Evolutionary conservation across 371 early-diverging fungal species (phyloP).

Genomic region (Blastocladiella emersonii): DNA sequence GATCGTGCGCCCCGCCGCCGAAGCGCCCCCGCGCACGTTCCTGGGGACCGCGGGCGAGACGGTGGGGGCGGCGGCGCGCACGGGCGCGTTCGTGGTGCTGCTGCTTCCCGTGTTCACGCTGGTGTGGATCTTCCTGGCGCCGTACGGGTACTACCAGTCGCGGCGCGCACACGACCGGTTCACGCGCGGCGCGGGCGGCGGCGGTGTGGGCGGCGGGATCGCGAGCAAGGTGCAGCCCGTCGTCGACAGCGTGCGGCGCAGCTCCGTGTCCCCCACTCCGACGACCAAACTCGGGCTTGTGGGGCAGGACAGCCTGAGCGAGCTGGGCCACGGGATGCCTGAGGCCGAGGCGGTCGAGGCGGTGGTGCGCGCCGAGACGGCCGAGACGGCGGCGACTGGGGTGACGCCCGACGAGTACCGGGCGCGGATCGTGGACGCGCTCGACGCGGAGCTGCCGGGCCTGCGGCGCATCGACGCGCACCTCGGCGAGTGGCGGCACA

Average conservation of each 20-base stretch:
- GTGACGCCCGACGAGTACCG: background rate
- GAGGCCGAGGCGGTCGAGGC: background rate
- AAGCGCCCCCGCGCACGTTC: background rate
- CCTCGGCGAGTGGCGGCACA: conserved; percentile 1
- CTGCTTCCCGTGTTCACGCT: background rate
- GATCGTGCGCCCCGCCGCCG: background rate
- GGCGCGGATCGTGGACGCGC: background rate
- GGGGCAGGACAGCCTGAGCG: background rate
- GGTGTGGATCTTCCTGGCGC: background rate
- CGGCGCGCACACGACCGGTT: background rate
- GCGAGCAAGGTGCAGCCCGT: no score
- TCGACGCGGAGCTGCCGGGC: background rate
- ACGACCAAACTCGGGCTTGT: background rate
- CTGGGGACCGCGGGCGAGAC: background rate
- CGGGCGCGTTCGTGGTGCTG: background rate
- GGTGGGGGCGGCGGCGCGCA: background rate
- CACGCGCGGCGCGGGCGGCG: no score
- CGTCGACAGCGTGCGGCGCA: background rate
- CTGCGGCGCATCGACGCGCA: background rate
- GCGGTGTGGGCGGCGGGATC: background rate
- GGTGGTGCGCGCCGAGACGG: no score
- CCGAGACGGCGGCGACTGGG: background rate
- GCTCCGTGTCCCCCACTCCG: no score
- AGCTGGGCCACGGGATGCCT: background rate
- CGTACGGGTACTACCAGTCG: background rate